Evolutionary conservation across 129 eudicot genomes (phyloP).

Genomic region (Tanacetum coccineum): DNA sequence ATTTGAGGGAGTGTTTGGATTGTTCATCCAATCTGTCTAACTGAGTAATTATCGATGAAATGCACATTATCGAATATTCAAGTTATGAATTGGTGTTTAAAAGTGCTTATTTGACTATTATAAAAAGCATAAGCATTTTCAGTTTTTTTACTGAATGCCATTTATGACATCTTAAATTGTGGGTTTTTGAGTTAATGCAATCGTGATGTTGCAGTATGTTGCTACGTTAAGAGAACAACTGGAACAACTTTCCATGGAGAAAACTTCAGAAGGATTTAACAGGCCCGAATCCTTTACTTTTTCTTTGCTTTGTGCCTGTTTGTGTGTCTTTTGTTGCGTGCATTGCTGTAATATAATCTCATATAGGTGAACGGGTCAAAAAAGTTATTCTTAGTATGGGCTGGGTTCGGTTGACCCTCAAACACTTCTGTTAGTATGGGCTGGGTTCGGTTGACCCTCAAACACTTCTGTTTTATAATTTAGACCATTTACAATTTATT

Average conservation of each 20-base stretch:
- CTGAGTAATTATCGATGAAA: too few species aligned
- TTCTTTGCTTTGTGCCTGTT: neutral
- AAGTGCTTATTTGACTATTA: too few species aligned
- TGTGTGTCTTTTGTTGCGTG: neutral
- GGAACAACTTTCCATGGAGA: conserved; percentile 77
- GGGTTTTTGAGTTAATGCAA: neutral
- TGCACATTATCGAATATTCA: too few species aligned
- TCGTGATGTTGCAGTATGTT: conserved; percentile 57
- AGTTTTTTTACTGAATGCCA: neutral
- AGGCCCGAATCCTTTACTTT: conserved; percentile 39
- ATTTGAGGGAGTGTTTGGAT: too few species aligned
- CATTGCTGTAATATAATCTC: neutral
- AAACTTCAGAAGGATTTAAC: conserved; percentile 70
- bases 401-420: neutral
- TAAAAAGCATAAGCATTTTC: too few species aligned
- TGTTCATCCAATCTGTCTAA: too few species aligned
- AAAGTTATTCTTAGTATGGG: neutral
- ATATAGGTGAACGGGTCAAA: neutral
- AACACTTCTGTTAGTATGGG: neutral
- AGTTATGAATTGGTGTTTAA: too few species aligned
- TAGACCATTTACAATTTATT: neutral
- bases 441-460: neutral
- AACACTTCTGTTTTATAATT: neutral
- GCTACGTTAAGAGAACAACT: conserved; percentile 77
- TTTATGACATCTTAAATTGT: neutral